Evolutionary conservation across 768 basidiomycete genomes (phyloP).

Genomic region (Suillus weaverae): DNA sequence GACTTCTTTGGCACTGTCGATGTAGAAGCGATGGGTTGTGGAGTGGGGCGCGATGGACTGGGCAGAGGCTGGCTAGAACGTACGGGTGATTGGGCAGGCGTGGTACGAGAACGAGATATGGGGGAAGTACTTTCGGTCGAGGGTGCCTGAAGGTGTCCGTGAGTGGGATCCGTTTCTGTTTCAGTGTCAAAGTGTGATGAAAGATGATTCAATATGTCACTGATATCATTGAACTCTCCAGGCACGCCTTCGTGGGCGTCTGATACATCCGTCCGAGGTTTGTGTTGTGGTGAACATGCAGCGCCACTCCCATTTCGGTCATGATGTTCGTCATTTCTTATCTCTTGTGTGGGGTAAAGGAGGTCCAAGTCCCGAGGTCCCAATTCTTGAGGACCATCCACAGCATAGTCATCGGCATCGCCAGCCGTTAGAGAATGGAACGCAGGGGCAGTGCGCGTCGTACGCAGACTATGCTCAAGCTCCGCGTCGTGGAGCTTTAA

Average conservation of each 20-base stretch:
- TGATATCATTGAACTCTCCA: conserved; percentile 68
- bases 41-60: conserved; percentile 31
- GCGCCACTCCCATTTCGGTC: conserved; percentile 46
- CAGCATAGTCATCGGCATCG: conserved; percentile 24
- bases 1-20: conserved; percentile 37
- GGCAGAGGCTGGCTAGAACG: conserved; percentile 36
- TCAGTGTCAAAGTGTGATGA: conserved; percentile 67
- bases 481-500: conserved; percentile 48
- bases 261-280: conserved; percentile 27
- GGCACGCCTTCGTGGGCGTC: conserved; percentile 49
- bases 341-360: conserved; percentile 46
- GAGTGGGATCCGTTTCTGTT: conserved; percentile 42
- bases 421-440: conserved; percentile 76
- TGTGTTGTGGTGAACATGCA: conserved; percentile 29
- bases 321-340: conserved; percentile 15
- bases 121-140: conserved; percentile 29
- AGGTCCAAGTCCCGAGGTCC: conserved; percentile 54
- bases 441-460: conserved; percentile 70
- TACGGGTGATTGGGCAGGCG: conserved; percentile 21
- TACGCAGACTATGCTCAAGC: conserved; percentile 45
- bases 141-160: conserved; percentile 41
- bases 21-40: conserved; percentile 53
- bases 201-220: conserved; percentile 74
- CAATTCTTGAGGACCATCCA: conserved; percentile 31
- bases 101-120: conserved; percentile 29